Conservation (phyloP, 116 monocot genomes). For the Papilionanthe hybrid region DNA sequence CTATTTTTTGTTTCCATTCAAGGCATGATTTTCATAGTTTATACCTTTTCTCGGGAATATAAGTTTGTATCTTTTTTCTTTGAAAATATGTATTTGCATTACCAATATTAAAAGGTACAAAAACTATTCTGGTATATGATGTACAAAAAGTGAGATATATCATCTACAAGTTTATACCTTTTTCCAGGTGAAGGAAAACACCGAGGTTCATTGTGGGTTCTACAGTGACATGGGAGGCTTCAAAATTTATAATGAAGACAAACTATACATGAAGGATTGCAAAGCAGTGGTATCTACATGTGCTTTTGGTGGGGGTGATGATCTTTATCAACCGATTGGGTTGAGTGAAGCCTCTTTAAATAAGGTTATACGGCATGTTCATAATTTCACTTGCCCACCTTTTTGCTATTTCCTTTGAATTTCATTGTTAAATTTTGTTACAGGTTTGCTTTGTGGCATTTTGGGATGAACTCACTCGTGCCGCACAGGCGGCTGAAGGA, state of each 20-base stretch:
- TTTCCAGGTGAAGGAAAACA: conserved; percentile 61
- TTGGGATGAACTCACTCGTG: conserved; percentile 93
- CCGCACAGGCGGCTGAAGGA: conserved; percentile 63
- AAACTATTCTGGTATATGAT: too few species aligned
- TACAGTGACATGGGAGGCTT: conserved; percentile 87
- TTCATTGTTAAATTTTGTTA: conserved; percentile 1
- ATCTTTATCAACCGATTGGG: conserved; percentile 97
- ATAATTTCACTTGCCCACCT: neutral
- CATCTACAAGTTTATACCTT: neutral
- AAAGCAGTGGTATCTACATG: conserved; percentile 88
- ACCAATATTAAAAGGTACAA: too few species aligned
- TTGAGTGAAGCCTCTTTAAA: conserved; percentile 71
- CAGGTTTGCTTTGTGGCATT: conserved; percentile 98
- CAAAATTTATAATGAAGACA: conserved; percentile 74
- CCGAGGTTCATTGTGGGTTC: conserved; percentile 89
- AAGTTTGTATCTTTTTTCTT: conserved; percentile 8
- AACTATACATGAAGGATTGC: conserved; percentile 72
- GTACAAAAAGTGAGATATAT: too few species aligned
- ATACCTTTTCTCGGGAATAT: conserved; percentile 25
- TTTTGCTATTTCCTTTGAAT: conserved; percentile 4
- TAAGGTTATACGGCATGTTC: conserved; percentile 37
- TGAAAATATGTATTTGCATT: too few species aligned
- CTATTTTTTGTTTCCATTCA: too few species aligned
- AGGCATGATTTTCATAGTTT: neutral
- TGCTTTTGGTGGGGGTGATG: conserved; percentile 99